These are phyloP conservation scores for Komagataella kurtzmanii DNA, from an alignment of 805 yeast species.

Conservation along the genomic window DNA sequence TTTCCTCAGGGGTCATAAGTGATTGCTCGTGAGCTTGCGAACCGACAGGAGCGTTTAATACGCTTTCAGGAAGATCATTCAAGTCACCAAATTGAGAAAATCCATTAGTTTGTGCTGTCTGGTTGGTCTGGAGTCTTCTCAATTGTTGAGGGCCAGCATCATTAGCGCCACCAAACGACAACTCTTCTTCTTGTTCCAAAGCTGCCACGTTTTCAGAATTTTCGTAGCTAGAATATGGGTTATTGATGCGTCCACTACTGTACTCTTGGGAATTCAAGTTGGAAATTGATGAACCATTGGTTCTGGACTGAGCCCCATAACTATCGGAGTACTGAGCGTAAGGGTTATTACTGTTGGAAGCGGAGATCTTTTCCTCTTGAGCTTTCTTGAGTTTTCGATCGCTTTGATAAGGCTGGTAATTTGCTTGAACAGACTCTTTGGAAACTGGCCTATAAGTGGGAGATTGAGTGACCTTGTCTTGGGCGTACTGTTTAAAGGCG, in stretches of 20 bases:
- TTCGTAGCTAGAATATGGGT: not conserved
- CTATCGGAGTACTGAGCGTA: not conserved
- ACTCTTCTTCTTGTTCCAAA: not conserved
- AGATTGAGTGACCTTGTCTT: conserved; percentile 17
- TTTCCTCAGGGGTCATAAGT: conserved; percentile 21
- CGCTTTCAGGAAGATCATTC: conserved; percentile 14
- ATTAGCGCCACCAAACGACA: not conserved
- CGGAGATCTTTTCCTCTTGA: not conserved
- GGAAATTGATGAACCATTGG: not conserved
- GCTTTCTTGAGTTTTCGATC: not conserved
- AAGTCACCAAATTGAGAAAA: conserved; percentile 20
- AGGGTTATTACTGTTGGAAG: not conserved
- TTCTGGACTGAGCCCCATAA: not conserved
- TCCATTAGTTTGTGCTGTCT: not conserved
- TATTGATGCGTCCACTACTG: not conserved
- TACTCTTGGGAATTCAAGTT: not conserved
- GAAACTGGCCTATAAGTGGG: conserved; percentile 12
- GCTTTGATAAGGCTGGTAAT: not conserved
- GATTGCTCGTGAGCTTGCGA: conserved; percentile 6
- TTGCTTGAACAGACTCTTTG: not conserved
- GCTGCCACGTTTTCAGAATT: not conserved
- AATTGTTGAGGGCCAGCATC: not conserved
- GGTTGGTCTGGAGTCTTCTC: not conserved
- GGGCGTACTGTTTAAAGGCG: conserved; percentile 34
- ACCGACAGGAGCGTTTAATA: not conserved